These are phyloP conservation scores for Marasmius tenuissimus DNA, from an alignment of 1,284 basidiomycete species.

Conservation along the genomic window DNA sequence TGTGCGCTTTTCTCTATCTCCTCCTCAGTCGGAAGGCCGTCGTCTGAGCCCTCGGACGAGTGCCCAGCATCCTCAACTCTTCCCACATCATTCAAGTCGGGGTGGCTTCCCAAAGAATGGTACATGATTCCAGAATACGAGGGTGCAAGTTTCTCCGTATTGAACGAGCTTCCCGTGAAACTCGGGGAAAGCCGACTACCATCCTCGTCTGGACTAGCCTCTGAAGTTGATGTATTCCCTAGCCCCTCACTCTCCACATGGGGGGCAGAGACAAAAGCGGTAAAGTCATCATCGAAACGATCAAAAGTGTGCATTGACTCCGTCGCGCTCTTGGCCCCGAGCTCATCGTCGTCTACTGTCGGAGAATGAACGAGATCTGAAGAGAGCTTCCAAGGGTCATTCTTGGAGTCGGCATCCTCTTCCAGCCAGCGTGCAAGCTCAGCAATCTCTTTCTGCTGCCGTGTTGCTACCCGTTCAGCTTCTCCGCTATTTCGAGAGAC, in stretches of 20 bases:
- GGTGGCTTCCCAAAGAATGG: conserved; percentile 47
- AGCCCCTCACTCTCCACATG: conserved; percentile 13
- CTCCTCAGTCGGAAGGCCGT: conserved; percentile 45
- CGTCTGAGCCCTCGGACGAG: conserved; percentile 33
- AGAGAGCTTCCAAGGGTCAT: conserved; percentile 34
- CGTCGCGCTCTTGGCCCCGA: not conserved
- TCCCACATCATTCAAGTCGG: conserved; percentile 41
- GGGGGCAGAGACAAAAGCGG: conserved; percentile 66
- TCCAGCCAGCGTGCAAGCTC: conserved; percentile 65
- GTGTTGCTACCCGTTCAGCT: conserved; percentile 16
- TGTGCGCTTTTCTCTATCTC: conserved; percentile 55
- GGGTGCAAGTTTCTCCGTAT: conserved; percentile 21
- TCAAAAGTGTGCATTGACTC: not conserved
- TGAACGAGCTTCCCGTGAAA: conserved; percentile 15
- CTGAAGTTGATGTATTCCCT: conserved; percentile 12
- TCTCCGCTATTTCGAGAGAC: conserved; percentile 9
- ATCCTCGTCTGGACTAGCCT: no score
- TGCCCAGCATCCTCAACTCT: conserved; percentile 26
- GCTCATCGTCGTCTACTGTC: not conserved
- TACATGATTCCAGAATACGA: conserved; percentile 41
- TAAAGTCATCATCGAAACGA: conserved; percentile 76
- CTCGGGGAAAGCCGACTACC: not conserved
- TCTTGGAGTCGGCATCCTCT: conserved; percentile 33
- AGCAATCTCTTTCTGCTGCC: conserved; percentile 51
- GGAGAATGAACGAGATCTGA: conserved; percentile 19